A percentile compares a stretch with the other conserved stretches of the same genome.
Conservation (phyloP, 768 basidiomycete genomes). For the Nidularia pulvinata region DNA sequence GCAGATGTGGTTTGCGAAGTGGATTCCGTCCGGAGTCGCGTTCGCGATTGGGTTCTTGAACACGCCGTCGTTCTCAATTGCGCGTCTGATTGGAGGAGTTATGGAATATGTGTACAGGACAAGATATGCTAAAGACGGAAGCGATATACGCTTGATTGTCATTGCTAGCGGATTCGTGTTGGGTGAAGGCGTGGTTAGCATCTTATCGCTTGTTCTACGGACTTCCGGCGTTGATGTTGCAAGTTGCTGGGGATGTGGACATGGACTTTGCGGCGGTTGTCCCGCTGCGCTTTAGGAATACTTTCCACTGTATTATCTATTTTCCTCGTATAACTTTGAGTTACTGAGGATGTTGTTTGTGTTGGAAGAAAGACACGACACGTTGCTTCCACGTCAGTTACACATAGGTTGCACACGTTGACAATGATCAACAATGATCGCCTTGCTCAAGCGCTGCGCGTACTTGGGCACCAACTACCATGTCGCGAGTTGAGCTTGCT, state of each 20-base stretch:
- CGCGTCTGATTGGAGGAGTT: slow-evolving; percentile 86
- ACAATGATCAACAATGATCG: not conserved
- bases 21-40: slow-evolving; percentile 91
- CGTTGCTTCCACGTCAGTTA: slow-evolving; percentile 32
- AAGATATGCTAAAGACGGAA: slow-evolving; percentile 45
- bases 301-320: not conserved
- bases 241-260: slow-evolving; percentile 89
- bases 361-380: slow-evolving; percentile 5
- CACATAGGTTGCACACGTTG: not conserved
- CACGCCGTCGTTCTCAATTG: slow-evolving; percentile 92
- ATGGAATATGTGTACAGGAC: slow-evolving; percentile 72
- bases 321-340: no score
- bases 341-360: no score
- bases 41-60: slow-evolving; percentile 97
- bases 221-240: slow-evolving; percentile 72
- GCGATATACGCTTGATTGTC: slow-evolving; percentile 78
- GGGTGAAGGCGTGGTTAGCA: slow-evolving; percentile 90
- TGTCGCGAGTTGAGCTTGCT: slow-evolving; percentile 73
- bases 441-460: not conserved
- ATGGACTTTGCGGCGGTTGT: slow-evolving; percentile 74
- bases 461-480: slow-evolving; percentile 19
- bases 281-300: slow-evolving; percentile 24
- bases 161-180: slow-evolving; percentile 95
- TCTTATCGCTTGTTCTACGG: slow-evolving; percentile 73
- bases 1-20: slow-evolving; percentile 57